phyloP scores from a whole-genome alignment of 78 protist genomes.

The Planoprotostelium fungivorum region DNA sequence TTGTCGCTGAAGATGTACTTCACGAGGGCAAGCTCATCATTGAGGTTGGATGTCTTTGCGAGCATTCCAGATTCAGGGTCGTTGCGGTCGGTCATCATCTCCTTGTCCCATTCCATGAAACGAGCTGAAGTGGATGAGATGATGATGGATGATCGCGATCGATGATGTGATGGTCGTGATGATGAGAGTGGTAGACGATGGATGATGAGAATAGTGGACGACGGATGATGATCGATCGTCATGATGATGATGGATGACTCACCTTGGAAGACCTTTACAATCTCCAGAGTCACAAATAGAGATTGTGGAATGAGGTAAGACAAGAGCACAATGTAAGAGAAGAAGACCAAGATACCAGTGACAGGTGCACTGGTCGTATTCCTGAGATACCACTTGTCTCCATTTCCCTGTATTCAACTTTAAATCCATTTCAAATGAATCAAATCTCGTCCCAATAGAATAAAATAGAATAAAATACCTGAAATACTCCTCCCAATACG shows the following conservation, averaged over 20 bases:
- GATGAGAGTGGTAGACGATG: too few relatives aligned
- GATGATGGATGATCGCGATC: background rate
- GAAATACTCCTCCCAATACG: slow-evolving; percentile 15
- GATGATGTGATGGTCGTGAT: slow-evolving; percentile 30
- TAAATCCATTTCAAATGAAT: slow-evolving; percentile 12
- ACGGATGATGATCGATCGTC: slow-evolving; percentile 13
- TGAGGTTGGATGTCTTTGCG: slow-evolving; percentile 61
- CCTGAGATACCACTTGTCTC: slow-evolving; percentile 28
- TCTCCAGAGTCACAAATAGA: slow-evolving; percentile 64
- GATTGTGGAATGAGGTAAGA: slow-evolving; percentile 66
- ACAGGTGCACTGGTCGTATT: slow-evolving; percentile 4
- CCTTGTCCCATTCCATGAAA: slow-evolving; percentile 63
- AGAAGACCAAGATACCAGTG: slow-evolving; percentile 44
- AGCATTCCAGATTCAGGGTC: slow-evolving; percentile 35
- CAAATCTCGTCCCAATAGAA: background rate
- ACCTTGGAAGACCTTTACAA: slow-evolving; percentile 57
- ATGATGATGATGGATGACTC: slow-evolving; percentile 14
- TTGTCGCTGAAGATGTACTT: slow-evolving; percentile 70
- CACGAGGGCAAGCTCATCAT: slow-evolving; percentile 64
- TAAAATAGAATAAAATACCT: background rate
- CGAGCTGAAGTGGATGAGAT: slow-evolving; percentile 4
- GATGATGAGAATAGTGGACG: background rate
- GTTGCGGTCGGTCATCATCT: slow-evolving; percentile 34
- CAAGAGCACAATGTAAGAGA: slow-evolving; percentile 60
- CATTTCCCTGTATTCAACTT: slow-evolving; percentile 11